Base-by-base conservation (phyloP, 345 rosid genomes). In the Eucalyptus microcorys region DNA sequence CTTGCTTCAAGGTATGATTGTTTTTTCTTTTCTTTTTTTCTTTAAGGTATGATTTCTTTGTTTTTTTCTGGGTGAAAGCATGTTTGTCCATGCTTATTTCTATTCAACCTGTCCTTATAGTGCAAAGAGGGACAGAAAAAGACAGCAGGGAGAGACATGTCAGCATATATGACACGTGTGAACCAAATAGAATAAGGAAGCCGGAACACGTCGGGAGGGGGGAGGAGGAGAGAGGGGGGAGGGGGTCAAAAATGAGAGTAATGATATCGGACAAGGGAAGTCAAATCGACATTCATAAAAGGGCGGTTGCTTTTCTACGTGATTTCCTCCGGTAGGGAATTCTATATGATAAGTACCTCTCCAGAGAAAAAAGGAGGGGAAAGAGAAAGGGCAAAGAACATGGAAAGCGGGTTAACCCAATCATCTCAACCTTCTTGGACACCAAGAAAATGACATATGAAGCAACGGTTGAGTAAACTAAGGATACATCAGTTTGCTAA, bases 261-360 rank as follows among this genome's bases (percentile, higher is more conserved):
- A 92, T 92, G 90, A 90, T 90, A 79, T 84, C 43, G 17, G 80
- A 49, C 84, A 40, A 89, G 64, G 87, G 86, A 89, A 89, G 59
- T 47, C 68, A 90, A 83, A 88, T 86, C 89, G 86, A 87, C 80
- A 89, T 66, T 88, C 43, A 84, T 45, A 49, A 90, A 88, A 86
- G 92, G 87, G 50, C 52, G 79, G 59, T 86, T 42, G 86, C 93
- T 92, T 92, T 92, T 88, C 88, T 89, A 91, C 93, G 93, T 89
- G 93, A 92, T 92, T 91, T 89, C 61, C 92, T 91, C 91, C 88
- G 42, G 14, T n/a, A 14, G 27, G 40, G n/a, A 32, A 68, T 45
- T 42, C 40, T 84, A 32, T 57, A 49, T 87, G 83, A 43, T 55
- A 59, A 86, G 64, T 22, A 87, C 87, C 61, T 21, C 45, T 43